Evolutionary conservation across 257 asterid genomes (phyloP).

Genomic region (Nicotiana noctiflora): DNA sequence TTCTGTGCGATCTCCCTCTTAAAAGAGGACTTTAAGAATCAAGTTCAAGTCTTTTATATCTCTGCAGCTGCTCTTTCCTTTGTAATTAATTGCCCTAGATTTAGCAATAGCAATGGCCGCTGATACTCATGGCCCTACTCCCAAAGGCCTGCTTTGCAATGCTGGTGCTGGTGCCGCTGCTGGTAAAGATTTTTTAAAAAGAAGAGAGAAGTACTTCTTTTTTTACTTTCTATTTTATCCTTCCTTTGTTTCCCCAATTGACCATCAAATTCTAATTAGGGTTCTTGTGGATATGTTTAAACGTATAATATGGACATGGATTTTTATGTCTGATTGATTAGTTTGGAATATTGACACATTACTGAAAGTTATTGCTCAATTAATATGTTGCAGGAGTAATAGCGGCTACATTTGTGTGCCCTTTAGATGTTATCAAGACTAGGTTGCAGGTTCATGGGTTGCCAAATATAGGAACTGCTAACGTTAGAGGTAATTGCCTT

Average conservation of each 20-base stretch:
- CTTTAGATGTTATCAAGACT: slow-evolving; percentile 96
- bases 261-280: background rate
- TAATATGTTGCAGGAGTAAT: slow-evolving; percentile 65
- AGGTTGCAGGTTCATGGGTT: slow-evolving; percentile 93
- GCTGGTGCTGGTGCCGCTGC: slow-evolving; percentile 99
- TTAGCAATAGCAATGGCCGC: slow-evolving; percentile 47
- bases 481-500: slow-evolving; percentile 51
- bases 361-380: background rate
- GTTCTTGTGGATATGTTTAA: background rate
- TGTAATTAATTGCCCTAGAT: slow-evolving; percentile 21
- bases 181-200: slow-evolving; percentile 28
- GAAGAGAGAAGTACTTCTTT: background rate
- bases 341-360: background rate
- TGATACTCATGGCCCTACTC: slow-evolving; percentile 59
- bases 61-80: slow-evolving; percentile 6
- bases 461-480: slow-evolving; percentile 54
- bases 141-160: slow-evolving; percentile 71
- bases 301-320: background rate
- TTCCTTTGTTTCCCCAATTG: background rate
- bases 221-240: background rate
- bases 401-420: slow-evolving; percentile 98
- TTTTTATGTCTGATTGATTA: background rate
- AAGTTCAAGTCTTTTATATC: slow-evolving; percentile 5
- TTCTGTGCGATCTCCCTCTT: slow-evolving; percentile 62
- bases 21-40: slow-evolving; percentile 50